phyloP scores from a whole-genome alignment of 1,139 yeast species.

The Candida sp. region DNA sequence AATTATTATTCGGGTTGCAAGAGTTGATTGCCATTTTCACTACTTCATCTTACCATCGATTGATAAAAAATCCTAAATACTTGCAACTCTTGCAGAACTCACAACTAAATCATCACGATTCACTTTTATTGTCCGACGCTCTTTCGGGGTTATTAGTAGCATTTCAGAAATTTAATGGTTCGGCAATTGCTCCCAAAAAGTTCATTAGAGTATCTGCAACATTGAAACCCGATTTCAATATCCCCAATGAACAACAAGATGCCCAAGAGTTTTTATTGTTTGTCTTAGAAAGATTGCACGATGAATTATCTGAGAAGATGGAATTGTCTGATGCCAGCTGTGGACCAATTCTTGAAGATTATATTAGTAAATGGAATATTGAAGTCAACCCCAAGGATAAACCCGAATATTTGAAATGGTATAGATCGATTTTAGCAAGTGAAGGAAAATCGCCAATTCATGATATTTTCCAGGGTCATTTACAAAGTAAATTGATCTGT shows the following conservation, averaged over 20 bases:
- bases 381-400: slow-evolving; percentile 29
- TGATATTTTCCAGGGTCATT: slow-evolving; percentile 63
- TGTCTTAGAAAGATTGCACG: slow-evolving; percentile 64
- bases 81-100: slow-evolving; percentile 14
- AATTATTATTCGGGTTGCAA: slow-evolving; percentile 56
- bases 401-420: slow-evolving; percentile 61
- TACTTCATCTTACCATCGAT: slow-evolving; percentile 38
- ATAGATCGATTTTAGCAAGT: slow-evolving; percentile 40
- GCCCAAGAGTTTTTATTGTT: slow-evolving; percentile 73
- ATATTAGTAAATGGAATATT: slow-evolving; percentile 31
- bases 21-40: slow-evolving; percentile 41
- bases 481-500: slow-evolving; percentile 62
- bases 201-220: slow-evolving; percentile 53
- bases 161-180: slow-evolving; percentile 54
- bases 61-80: slow-evolving; percentile 31
- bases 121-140: slow-evolving; percentile 46
- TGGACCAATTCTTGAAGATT: slow-evolving; percentile 16
- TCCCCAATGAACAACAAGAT: slow-evolving; percentile 76
- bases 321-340: slow-evolving; percentile 6
- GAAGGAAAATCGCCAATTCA: slow-evolving; percentile 69
- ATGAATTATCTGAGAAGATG: slow-evolving; percentile 45
- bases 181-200: slow-evolving; percentile 61
- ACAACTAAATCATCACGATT: slow-evolving; percentile 17
- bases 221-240: slow-evolving; percentile 61
- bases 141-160: slow-evolving; percentile 37